Percentiles rank a stretch among this genome's conserved stretches.
Evolutionary conservation across 495 filamentous ascomycete species (phyloP).

Genomic region (Elasticomyces elasticus): DNA sequence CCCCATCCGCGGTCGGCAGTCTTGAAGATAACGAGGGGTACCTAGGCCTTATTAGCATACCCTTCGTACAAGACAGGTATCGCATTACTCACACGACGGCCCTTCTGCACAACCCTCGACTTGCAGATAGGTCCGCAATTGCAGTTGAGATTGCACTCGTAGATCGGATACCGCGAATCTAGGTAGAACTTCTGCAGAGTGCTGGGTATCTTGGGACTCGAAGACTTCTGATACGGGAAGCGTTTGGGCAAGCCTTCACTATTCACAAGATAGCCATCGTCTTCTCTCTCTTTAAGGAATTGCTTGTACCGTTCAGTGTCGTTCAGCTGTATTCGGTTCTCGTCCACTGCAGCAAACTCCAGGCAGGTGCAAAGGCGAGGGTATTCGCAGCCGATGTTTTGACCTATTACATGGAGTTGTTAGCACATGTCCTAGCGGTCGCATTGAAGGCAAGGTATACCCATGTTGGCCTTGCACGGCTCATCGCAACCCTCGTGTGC

Average conservation of each 20-base stretch:
- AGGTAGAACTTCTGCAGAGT: conserved; percentile 36
- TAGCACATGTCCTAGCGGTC: no score
- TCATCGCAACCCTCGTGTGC: conserved; percentile 27
- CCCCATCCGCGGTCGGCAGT: conserved; percentile 74
- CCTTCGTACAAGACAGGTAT: no score
- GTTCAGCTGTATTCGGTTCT: conserved; percentile 7
- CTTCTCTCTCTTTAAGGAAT: conserved; percentile 7
- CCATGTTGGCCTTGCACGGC: conserved; percentile 32
- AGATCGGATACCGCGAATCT: conserved; percentile 52
- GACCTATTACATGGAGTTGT: no score
- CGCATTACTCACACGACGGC: no score
- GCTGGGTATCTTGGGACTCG: conserved; percentile 16
- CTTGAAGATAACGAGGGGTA: conserved; percentile 74
- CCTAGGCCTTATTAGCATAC: no score
- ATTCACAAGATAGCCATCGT: conserved; percentile 10
- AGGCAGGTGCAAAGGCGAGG: conserved; percentile 30
- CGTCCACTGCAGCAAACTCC: conserved; percentile 33
- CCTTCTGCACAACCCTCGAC: conserved; percentile 71
- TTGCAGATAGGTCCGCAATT: conserved; percentile 57
- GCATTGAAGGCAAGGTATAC: no score
- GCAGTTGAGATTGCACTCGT: conserved; percentile 73
- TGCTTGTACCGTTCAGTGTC: conserved; percentile 6
- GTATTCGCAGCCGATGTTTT: conserved; percentile 33
- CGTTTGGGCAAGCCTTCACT: conserved; percentile 28
- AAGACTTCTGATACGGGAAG: conserved; percentile 30